Base-by-base conservation (phyloP, 768 basidiomycete species). In the Exidia glandulosa region DNA sequence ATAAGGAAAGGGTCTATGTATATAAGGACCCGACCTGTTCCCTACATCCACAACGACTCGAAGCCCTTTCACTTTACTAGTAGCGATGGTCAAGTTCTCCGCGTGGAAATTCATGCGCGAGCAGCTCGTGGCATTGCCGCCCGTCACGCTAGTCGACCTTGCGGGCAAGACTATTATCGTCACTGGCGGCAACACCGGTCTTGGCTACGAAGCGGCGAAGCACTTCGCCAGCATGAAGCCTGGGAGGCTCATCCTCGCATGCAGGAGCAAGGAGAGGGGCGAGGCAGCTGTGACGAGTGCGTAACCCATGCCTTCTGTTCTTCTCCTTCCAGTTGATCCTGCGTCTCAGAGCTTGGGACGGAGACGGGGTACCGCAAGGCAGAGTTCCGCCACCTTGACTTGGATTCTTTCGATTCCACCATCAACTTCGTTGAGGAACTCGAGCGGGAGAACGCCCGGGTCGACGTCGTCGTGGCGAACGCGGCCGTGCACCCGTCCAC, bases 201-300 rank as follows among this genome's bases (percentile, higher is more conserved):
- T 64, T 5, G 63, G 63, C 25, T 57, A 56, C 45, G 63, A 62
- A 37, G 58, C 63, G 32, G 61, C 61, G 7, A 63, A 67, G 27
- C 69, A 73, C 58, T 64, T 76, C 45, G 70, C 69, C 1, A 58
- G 61, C 19, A 70, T 76, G 70, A 57, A 55, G 5, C 71, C 75
- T 5, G 70, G 60, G 23, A 48, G 63, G 25, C 64, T 76, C 1
- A 61, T 76, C 58, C 65, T 71, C 13, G 76, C 72, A 3, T 71
- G 75, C 59, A 66, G 76, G 34, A 66, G 67, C 56, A 31, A 59
- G 56, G 55, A 47, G 36, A 73, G 69, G 60, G 74, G 70, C 12
- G 61, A 68, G 50, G 58, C 13, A 1, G 57, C 62, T 25, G 54
- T 60, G 64, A 32, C 59, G 29, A 31, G 36, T 33, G 41, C 34